These are phyloP conservation scores for Emmonsia crescens DNA, from an alignment of 2,329 filamentous ascomycete genomes.

Conservation along the genomic window DNA sequence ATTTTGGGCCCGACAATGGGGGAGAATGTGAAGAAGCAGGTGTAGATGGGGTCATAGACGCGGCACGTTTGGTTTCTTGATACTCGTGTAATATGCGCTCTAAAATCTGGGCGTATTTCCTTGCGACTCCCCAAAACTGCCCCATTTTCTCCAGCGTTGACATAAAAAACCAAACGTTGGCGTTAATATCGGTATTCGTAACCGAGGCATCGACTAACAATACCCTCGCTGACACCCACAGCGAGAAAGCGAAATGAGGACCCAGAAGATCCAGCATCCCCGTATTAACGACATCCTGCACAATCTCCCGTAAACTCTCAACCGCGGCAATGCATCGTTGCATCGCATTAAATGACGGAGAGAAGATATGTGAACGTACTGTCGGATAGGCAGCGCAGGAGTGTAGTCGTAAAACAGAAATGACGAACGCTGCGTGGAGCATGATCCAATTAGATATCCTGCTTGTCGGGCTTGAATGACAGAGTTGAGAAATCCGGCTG, in stretches of 20 bases:
- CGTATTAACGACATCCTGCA: slow-evolving; percentile 35
- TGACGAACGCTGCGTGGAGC: slow-evolving; percentile 37
- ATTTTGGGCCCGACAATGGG: slow-evolving; percentile 16
- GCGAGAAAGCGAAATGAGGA: slow-evolving; percentile 36
- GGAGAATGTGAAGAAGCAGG: not conserved
- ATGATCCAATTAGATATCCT: slow-evolving; percentile 8
- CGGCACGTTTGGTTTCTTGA: slow-evolving; percentile 3
- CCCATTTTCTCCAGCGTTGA: slow-evolving; percentile 34
- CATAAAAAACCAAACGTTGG: slow-evolving; percentile 36
- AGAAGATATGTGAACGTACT: slow-evolving; percentile 32
- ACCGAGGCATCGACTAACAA: slow-evolving; percentile 35
- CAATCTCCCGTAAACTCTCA: slow-evolving; percentile 36
- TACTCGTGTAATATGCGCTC: slow-evolving; percentile 25
- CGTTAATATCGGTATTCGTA: slow-evolving; percentile 26
- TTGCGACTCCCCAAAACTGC: slow-evolving; percentile 37
- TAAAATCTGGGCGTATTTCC: slow-evolving; percentile 34
- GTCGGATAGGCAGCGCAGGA: slow-evolving; percentile 37
- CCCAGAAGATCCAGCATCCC: slow-evolving; percentile 35
- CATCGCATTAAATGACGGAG: slow-evolving; percentile 37
- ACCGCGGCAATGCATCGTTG: slow-evolving; percentile 37
- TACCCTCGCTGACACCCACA: slow-evolving; percentile 36
- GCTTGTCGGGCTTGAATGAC: slow-evolving; percentile 20
- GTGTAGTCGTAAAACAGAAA: slow-evolving; percentile 36
- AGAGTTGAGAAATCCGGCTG: slow-evolving; percentile 36
- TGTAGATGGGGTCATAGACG: not conserved